Conservation (phyloP, 148 eudicot species). For the Amaranthus hypochondriacus region DNA sequence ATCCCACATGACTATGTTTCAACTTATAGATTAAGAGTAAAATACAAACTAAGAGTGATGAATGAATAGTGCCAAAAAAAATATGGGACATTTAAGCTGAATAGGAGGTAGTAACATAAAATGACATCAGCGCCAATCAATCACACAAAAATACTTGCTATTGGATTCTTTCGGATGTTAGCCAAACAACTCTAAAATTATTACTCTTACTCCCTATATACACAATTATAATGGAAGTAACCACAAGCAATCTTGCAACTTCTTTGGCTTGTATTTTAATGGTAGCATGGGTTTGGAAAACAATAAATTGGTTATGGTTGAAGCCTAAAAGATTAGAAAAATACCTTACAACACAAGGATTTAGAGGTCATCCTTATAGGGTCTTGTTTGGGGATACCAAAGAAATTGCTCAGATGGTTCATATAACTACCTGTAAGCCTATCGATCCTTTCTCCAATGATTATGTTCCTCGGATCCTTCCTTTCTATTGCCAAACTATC, state of each 20-base stretch:
- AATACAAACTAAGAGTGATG: no score
- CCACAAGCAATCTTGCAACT: background rate
- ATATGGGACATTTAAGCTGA: no score
- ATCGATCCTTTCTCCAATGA: slow-evolving; percentile 21
- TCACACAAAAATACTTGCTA: no score
- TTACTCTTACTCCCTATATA: no score
- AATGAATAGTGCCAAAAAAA: no score
- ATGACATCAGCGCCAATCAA: no score
- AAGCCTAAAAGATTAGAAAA: slow-evolving; percentile 40
- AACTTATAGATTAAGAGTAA: no score
- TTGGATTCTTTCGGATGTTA: no score
- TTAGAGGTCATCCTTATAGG: slow-evolving; percentile 35
- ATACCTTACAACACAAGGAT: slow-evolving; percentile 34
- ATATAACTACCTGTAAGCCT: slow-evolving; percentile 21
- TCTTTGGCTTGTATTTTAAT: slow-evolving; percentile 1
- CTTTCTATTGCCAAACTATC: slow-evolving; percentile 25
- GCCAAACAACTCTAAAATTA: no score
- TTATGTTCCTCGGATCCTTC: slow-evolving; percentile 8
- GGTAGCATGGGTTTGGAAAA: slow-evolving; percentile 15
- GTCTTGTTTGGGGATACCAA: slow-evolving; percentile 34
- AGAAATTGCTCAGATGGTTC: slow-evolving; percentile 20
- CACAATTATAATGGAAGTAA: slow-evolving; percentile 1
- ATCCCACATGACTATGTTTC: no score
- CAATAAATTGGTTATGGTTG: slow-evolving; percentile 42
- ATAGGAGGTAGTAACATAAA: no score